A percentile compares a stretch with the other conserved stretches of the same genome.
Evolutionary conservation across 1,284 basidiomycete species (phyloP).

Genomic region (Singerocomus inundabilis): DNA sequence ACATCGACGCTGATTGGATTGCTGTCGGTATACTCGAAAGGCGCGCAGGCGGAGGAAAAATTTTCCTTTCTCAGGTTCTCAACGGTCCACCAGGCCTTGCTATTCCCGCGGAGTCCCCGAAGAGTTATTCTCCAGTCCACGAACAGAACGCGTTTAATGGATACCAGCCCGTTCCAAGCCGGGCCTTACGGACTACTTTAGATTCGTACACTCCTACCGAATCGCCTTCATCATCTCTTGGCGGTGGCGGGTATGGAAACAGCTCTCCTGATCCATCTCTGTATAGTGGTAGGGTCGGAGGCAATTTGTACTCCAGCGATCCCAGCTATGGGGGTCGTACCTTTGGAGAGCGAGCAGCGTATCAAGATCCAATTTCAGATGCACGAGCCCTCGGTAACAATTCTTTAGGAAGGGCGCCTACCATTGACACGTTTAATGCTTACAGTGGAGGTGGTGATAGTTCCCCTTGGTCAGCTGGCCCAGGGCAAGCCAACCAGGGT

Average conservation of each 20-base stretch:
- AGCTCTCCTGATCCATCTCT: slow-evolving; percentile 66
- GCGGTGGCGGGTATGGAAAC: slow-evolving; percentile 57
- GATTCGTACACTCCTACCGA: slow-evolving; percentile 62
- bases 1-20: slow-evolving; percentile 64
- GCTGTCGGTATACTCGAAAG: slow-evolving; percentile 57
- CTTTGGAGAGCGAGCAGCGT: slow-evolving; percentile 36
- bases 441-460: slow-evolving; percentile 35
- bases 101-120: slow-evolving; percentile 46
- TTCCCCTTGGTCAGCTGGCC: slow-evolving; percentile 40
- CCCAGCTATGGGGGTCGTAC: slow-evolving; percentile 33
- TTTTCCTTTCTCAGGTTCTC: slow-evolving; percentile 60
- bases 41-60: slow-evolving; percentile 50
- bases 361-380: slow-evolving; percentile 37
- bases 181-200: slow-evolving; percentile 55
- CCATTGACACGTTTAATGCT: slow-evolving; percentile 45
- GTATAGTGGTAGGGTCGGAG: slow-evolving; percentile 48
- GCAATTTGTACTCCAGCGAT: slow-evolving; percentile 39
- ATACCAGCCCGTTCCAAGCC: slow-evolving; percentile 64
- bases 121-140: slow-evolving; percentile 30
- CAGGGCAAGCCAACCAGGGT: slow-evolving; percentile 20
- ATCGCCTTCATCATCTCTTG: slow-evolving; percentile 69
- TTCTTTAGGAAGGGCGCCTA: slow-evolving; percentile 35
- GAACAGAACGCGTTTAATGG: slow-evolving; percentile 45
- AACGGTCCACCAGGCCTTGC: slow-evolving; percentile 54
- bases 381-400: slow-evolving; percentile 36